Base-by-base conservation (phyloP, 2,329 filamentous ascomycete genomes). In the Neonectria coccinea region DNA sequence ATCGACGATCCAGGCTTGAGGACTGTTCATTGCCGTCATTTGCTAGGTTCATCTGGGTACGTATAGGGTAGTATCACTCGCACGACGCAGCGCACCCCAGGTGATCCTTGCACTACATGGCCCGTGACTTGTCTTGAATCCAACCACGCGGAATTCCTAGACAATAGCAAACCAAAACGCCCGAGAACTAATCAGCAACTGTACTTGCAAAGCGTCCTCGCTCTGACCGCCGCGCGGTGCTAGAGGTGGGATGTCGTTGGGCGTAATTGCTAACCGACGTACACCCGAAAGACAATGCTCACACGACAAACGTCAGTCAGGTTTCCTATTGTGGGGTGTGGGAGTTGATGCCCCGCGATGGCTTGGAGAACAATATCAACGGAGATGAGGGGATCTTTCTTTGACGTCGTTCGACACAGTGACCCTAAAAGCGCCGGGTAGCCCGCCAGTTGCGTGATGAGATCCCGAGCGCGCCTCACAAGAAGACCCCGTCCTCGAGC, bases 401-500 rank as follows among this genome's bases (percentile, higher is more conserved):
- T 69, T 56, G 56, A 60, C 67, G 41, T 62, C 59, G 61, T 16
- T 39, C 36, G 36, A 39, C 36, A 53, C 55, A 64, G 25, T 25
- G 25, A 25, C 25, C 25, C 64, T 62, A 73, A 72, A 69, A 56
- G 62, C 57, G 55, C 70, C 69, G 70, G 69, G 64, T 55, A 66
- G 45, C 45, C 65, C 64, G 64, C 57, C 53, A 67, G 67, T 63
- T 68, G 65, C 69, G 75, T 70, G 56, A 78, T 78, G 76, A 77
- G 66, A 75, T 59, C 67, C 50, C 73, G 68, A 71, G 66, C 71
- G 67, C 67, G 73, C 18, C 60, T 73, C 54, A 74, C 70, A 39
- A 73, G 73, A 39, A 73, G 73, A 56, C 67, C 55, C 62, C 77
- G 76, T 52, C 71, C 75, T 44, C 75, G 73, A 71, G 73, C 78